Conservation (phyloP, 2,329 filamentous ascomycete genomes). For the Fusarium sublunatum region DNA sequence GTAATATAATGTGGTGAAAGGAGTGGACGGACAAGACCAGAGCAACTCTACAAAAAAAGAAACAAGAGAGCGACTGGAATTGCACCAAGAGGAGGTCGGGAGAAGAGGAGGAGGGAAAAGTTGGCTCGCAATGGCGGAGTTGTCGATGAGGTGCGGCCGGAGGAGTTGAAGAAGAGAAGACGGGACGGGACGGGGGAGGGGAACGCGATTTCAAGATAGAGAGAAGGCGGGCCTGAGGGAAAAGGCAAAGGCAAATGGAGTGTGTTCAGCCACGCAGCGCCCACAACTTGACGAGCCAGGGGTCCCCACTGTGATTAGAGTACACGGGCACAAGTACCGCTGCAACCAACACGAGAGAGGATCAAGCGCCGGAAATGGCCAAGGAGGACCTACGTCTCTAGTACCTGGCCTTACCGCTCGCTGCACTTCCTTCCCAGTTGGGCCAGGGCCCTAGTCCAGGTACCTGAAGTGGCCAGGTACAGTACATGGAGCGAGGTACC, state of each 20-base stretch:
- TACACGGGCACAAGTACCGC: slow-evolving; percentile 33
- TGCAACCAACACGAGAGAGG: slow-evolving; percentile 31
- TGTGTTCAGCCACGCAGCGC: slow-evolving; percentile 46
- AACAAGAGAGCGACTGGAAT: slow-evolving; percentile 65
- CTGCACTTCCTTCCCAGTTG: slow-evolving; percentile 32
- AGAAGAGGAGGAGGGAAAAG: slow-evolving; percentile 42
- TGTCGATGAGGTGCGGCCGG: slow-evolving; percentile 37
- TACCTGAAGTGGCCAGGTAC: slow-evolving; percentile 11
- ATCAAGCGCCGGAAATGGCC: slow-evolving; percentile 34
- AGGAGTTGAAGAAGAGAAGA: slow-evolving; percentile 43
- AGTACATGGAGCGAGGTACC: background rate
- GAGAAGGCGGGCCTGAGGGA: slow-evolving; percentile 36
- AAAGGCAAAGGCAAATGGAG: slow-evolving; percentile 43
- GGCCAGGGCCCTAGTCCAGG: slow-evolving; percentile 28
- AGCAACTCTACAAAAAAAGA: slow-evolving; percentile 58
- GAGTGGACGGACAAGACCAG: slow-evolving; percentile 72
- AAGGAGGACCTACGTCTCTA: slow-evolving; percentile 35
- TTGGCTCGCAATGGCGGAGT: slow-evolving; percentile 46
- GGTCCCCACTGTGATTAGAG: slow-evolving; percentile 37
- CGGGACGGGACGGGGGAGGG: slow-evolving; percentile 41
- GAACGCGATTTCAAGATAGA: slow-evolving; percentile 47
- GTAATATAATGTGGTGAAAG: slow-evolving; percentile 48
- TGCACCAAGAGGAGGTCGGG: slow-evolving; percentile 58
- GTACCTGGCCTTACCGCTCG: slow-evolving; percentile 14
- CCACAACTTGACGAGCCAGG: slow-evolving; percentile 35